These are phyloP conservation scores for Favolaschia claudopus DNA, from an alignment of 768 basidiomycete genomes.

Conservation along the genomic window DNA sequence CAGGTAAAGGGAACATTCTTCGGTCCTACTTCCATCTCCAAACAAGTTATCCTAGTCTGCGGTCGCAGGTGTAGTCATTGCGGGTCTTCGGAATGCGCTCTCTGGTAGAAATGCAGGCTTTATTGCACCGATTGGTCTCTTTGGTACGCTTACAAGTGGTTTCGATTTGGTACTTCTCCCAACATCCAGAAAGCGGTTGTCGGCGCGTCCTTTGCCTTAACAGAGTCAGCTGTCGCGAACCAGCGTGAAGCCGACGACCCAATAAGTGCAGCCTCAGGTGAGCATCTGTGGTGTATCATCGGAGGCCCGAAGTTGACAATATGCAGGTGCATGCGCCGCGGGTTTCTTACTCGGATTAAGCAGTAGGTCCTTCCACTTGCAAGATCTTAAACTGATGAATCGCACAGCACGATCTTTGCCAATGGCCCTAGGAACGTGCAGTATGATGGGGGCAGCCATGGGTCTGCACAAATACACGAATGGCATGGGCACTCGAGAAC, in stretches of 20 bases:
- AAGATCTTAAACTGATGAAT: constrained; percentile 1
- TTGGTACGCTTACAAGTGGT: constrained; percentile 66
- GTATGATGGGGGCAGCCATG: constrained; percentile 77
- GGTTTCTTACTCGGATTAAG: constrained; percentile 90
- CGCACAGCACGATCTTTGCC: constrained; percentile 82
- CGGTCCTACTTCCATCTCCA: no score
- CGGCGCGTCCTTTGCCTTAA: constrained; percentile 86
- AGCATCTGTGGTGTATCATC: no score
- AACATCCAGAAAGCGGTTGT: constrained; percentile 71
- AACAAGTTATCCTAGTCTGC: no score
- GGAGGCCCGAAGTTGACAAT: no score
- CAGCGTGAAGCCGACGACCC: constrained; percentile 79
- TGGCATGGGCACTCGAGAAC: constrained; percentile 57
- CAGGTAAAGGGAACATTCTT: no score
- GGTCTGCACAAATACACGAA: constrained; percentile 83
- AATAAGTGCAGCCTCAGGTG: constrained; percentile 77
- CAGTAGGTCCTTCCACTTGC: constrained; percentile 52
- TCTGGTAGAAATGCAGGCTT: constrained; percentile 83
- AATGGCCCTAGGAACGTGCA: constrained; percentile 80
- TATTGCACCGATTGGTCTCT: constrained; percentile 89
- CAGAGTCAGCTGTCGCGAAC: constrained; percentile 85
- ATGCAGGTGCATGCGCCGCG: constrained; percentile 82
- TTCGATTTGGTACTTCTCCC: neutral
- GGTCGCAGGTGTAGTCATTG: constrained; percentile 49
- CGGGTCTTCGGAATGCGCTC: constrained; percentile 83